Evolutionary conservation across 768 basidiomycete genomes (phyloP).

Genomic region (Crepidotus variabilis): DNA sequence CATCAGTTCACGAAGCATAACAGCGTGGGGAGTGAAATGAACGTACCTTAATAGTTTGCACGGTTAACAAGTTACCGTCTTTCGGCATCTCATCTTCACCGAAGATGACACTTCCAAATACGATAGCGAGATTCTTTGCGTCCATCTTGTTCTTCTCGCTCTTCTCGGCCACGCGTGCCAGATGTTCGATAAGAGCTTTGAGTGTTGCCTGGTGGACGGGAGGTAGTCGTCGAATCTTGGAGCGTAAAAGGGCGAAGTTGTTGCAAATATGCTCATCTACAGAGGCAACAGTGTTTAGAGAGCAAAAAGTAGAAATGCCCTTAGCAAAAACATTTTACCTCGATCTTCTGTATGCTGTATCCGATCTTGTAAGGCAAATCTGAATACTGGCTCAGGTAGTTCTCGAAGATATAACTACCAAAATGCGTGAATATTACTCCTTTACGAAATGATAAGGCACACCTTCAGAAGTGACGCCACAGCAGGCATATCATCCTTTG

Average conservation of each 20-base stretch:
- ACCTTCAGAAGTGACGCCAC: conserved; percentile 87
- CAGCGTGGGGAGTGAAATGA: background rate
- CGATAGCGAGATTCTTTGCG: conserved; percentile 85
- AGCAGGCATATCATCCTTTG: conserved; percentile 77
- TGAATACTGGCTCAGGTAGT: conserved; percentile 88
- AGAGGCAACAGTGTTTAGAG: background rate
- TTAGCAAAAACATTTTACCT: conserved; percentile 37
- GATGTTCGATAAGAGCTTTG: conserved; percentile 77
- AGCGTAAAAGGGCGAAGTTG: conserved; percentile 75
- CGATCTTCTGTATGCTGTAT: conserved; percentile 75
- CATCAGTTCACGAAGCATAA: background rate
- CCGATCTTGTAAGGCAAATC: conserved; percentile 74
- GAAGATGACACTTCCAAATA: conserved; percentile 86
- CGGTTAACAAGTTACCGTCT: conserved; percentile 67
- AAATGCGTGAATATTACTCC: conserved; percentile 7
- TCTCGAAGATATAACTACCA: conserved; percentile 75
- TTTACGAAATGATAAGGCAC: conserved; percentile 13
- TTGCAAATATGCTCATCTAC: conserved; percentile 69
- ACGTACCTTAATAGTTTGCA: conserved; percentile 72
- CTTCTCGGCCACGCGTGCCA: conserved; percentile 63
- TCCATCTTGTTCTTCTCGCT: conserved; percentile 91
- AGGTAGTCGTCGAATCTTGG: conserved; percentile 82
- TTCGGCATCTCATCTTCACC: conserved; percentile 90
- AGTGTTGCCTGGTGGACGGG: conserved; percentile 83
- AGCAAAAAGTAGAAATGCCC: background rate